These are phyloP conservation scores for Candida ortonii DNA, from an alignment of 805 yeast genomes.

Conservation along the genomic window DNA sequence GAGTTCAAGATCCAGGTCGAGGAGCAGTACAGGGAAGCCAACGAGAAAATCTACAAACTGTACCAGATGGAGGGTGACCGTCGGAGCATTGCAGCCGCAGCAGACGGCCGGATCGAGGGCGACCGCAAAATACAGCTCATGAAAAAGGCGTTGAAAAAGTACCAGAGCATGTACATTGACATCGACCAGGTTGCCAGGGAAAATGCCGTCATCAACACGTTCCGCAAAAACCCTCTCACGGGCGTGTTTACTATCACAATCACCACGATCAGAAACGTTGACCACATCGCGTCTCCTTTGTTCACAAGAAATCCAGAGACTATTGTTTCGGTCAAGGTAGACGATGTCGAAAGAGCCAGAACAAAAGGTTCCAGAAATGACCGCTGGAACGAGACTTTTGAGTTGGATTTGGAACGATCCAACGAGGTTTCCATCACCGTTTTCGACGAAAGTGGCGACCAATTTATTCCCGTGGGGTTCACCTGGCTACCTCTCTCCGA, in stretches of 20 bases:
- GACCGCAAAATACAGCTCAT: slow-evolving; percentile 81
- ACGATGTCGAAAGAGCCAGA: slow-evolving; percentile 78
- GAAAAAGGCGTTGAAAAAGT: slow-evolving; percentile 79
- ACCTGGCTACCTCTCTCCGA: slow-evolving; percentile 90
- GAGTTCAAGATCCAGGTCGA: slow-evolving; percentile 94
- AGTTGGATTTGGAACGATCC: slow-evolving; percentile 80
- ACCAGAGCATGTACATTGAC: slow-evolving; percentile 82
- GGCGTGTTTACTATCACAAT: slow-evolving; percentile 77
- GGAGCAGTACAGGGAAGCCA: slow-evolving; percentile 88
- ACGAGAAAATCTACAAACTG: slow-evolving; percentile 80
- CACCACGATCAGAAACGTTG: slow-evolving; percentile 80
- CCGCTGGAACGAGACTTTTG: slow-evolving; percentile 80
- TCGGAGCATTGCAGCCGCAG: slow-evolving; percentile 81
- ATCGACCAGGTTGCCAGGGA: slow-evolving; percentile 65
- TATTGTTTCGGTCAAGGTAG: slow-evolving; percentile 73
- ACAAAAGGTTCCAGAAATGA: slow-evolving; percentile 75
- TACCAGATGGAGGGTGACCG: slow-evolving; percentile 92
- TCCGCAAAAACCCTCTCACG: slow-evolving; percentile 77
- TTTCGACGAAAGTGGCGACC: slow-evolving; percentile 71
- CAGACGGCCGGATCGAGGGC: slow-evolving; percentile 80
- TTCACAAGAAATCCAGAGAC: slow-evolving; percentile 79
- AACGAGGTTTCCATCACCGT: slow-evolving; percentile 88
- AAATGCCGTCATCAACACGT: slow-evolving; percentile 62
- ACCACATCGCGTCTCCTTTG: slow-evolving; percentile 85
- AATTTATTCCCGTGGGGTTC: slow-evolving; percentile 81